These are phyloP conservation scores for Dothistroma pini DNA, from an alignment of 2,329 filamentous ascomycete species.

Conservation along the genomic window DNA sequence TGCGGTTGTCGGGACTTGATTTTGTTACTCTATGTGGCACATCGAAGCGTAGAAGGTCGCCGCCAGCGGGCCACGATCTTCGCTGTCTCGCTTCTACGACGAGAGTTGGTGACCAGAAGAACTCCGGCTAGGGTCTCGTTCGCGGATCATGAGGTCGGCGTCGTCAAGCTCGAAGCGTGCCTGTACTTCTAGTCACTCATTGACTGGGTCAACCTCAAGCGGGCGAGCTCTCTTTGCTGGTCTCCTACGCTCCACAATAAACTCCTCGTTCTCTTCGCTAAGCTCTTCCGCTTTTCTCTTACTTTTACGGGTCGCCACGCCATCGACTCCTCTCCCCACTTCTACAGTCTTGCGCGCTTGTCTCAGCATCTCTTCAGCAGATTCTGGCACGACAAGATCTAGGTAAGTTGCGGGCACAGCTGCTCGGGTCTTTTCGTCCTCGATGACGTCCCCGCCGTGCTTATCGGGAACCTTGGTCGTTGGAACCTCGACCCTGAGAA, in stretches of 20 bases:
- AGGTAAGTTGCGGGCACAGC: constrained; percentile 66
- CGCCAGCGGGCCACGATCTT: too few relatives aligned
- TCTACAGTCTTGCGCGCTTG: constrained; percentile 87
- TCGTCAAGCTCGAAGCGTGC: too few relatives aligned
- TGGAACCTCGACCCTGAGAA: constrained; percentile 67
- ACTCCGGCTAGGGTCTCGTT: too few relatives aligned
- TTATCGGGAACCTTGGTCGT: constrained; percentile 53
- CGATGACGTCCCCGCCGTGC: constrained; percentile 64
- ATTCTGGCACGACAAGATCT: constrained; percentile 70
- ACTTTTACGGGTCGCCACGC: constrained; percentile 39
- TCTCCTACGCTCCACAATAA: constrained; percentile 47
- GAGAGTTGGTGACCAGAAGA: too few relatives aligned
- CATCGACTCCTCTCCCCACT: constrained; percentile 57
- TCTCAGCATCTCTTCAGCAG: constrained; percentile 71
- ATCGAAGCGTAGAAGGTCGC: too few relatives aligned
- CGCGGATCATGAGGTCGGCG: too few relatives aligned
- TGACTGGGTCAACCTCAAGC: constrained; percentile 73
- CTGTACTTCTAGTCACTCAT: too few relatives aligned
- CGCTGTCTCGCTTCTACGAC: too few relatives aligned
- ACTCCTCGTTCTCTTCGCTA: constrained; percentile 48
- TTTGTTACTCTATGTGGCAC: too few relatives aligned
- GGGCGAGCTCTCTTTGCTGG: constrained; percentile 68
- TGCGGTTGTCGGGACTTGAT: too few relatives aligned
- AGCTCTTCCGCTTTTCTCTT: constrained; percentile 76
- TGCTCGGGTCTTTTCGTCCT: constrained; percentile 69